Evolutionary conservation across 2,329 filamentous ascomycete species (phyloP).

Genomic region (Parafenestella ontariensis): DNA sequence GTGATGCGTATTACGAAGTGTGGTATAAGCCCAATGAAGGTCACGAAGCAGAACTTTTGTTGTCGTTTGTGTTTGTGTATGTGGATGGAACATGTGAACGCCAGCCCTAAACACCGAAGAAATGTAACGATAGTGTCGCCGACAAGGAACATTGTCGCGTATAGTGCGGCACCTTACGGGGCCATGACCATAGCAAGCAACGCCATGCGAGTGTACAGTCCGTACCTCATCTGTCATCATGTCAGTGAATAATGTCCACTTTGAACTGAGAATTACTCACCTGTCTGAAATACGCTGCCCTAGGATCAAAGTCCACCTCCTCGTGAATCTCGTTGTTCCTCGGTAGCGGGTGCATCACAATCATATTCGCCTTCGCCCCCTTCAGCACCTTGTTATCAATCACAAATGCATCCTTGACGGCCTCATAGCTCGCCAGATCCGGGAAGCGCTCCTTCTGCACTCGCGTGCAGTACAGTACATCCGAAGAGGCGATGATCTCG

Average conservation of each 20-base stretch:
- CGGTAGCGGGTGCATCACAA: conserved; percentile 94
- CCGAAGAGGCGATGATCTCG: conserved; percentile 83
- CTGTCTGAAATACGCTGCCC: conserved; percentile 98
- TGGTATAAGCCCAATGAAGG: neutral
- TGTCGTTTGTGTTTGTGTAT: neutral
- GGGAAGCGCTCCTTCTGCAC: conserved; percentile 96
- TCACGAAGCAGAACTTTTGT: neutral
- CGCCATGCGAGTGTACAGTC: conserved; percentile 97
- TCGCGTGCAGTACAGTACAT: conserved; percentile 96
- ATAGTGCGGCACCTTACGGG: conserved; percentile 37
- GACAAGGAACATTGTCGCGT: too few species aligned
- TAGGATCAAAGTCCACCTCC: conserved; percentile 96
- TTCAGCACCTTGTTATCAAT: conserved; percentile 90
- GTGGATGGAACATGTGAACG: conserved; percentile 4
- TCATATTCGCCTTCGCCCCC: conserved; percentile 89
- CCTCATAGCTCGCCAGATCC: conserved; percentile 80
- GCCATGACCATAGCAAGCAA: conserved; percentile 92
- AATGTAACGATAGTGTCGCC: neutral
- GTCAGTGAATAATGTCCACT: conserved; percentile 51
- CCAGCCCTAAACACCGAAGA: conserved; percentile 1
- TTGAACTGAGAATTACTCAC: conserved; percentile 62
- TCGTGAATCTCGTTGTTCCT: conserved; percentile 92
- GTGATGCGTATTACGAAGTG: neutral
- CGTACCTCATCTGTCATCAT: conserved; percentile 83
- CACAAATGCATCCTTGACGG: conserved; percentile 85